A percentile compares a stretch with the other conserved stretches of the same genome.
Evolutionary conservation across 2,329 filamentous ascomycete species (phyloP).

Genomic region (Boeremia lycopersici): DNA sequence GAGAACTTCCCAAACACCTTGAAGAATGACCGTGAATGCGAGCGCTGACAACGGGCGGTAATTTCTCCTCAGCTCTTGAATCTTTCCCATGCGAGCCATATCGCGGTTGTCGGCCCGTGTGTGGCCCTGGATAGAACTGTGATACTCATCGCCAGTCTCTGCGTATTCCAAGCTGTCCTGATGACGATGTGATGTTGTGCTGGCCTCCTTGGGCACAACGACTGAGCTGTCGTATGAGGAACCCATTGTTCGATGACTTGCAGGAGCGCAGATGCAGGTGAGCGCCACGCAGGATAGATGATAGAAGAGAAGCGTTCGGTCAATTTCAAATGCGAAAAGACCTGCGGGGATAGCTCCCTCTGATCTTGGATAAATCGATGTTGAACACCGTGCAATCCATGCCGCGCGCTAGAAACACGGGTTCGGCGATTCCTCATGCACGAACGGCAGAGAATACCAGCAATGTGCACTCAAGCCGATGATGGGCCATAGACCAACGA

Average conservation of each 20-base stretch:
- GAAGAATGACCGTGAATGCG: conserved; percentile 42
- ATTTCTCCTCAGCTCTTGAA: conserved; percentile 42
- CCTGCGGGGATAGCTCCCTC: conserved; percentile 1
- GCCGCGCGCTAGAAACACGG: conserved; percentile 11
- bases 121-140: conserved; percentile 34
- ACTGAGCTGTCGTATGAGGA: conserved; percentile 25
- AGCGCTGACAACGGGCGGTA: conserved; percentile 42
- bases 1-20: conserved; percentile 43
- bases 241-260: conserved; percentile 22
- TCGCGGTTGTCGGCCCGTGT: conserved; percentile 37
- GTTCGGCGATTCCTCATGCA: conserved; percentile 5
- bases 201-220: conserved; percentile 15
- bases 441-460: conserved; percentile 11
- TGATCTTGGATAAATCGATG: conserved; percentile 2
- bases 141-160: conserved; percentile 33
- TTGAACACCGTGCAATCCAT: conserved; percentile 18
- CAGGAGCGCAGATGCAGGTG: conserved; percentile 20
- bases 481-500: conserved; percentile 12
- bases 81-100: conserved; percentile 44
- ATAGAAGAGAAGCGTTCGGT: conserved; percentile 9
- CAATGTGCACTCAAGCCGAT: conserved; percentile 3
- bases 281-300: conserved; percentile 8
- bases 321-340: conserved; percentile 8
- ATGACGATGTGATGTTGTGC: conserved; percentile 10
- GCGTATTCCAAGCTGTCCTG: conserved; percentile 27